Percentiles rank a stretch among this genome's conserved stretches.
These are phyloP conservation scores for Gossypium lobatum DNA, from an alignment of 441 rosid species.

Conservation along the genomic window DNA sequence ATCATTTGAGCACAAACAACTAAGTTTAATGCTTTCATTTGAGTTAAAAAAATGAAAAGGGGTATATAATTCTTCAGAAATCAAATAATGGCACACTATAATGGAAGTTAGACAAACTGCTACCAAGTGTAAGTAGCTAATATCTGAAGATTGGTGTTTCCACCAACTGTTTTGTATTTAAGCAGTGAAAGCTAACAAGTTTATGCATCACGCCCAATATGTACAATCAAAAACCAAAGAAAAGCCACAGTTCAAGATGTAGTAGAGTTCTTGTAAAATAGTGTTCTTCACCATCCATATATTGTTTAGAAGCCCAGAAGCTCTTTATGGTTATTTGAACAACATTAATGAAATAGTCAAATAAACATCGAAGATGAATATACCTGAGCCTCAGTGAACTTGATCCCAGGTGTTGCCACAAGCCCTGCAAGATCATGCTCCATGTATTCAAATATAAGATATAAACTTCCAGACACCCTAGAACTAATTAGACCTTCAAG, in stretches of 20 bases:
- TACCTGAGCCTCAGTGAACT: slow-evolving; percentile 59
- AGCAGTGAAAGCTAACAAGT: neutral
- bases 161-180: neutral
- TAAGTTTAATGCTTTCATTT: neutral
- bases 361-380: neutral
- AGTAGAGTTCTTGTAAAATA: neutral
- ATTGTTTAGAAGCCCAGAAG: neutral
- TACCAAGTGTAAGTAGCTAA: neutral
- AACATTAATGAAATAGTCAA: neutral
- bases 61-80: neutral
- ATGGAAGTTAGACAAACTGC: neutral
- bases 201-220: neutral
- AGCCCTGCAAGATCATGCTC: slow-evolving; percentile 61
- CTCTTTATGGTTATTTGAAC: neutral
- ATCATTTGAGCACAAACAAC: neutral
- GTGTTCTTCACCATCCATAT: neutral
- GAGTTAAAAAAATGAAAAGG: neutral
- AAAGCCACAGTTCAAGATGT: neutral
- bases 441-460: slow-evolving; percentile 62
- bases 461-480: slow-evolving; percentile 53
- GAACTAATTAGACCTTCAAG: slow-evolving; percentile 61
- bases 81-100: neutral
- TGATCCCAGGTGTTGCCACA: slow-evolving; percentile 45
- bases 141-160: neutral
- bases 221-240: neutral